A percentile compares a stretch with the other conserved stretches of the same genome.
phyloP scores from a whole-genome alignment of 768 basidiomycete species.

The Psilocybe tampanensis region DNA sequence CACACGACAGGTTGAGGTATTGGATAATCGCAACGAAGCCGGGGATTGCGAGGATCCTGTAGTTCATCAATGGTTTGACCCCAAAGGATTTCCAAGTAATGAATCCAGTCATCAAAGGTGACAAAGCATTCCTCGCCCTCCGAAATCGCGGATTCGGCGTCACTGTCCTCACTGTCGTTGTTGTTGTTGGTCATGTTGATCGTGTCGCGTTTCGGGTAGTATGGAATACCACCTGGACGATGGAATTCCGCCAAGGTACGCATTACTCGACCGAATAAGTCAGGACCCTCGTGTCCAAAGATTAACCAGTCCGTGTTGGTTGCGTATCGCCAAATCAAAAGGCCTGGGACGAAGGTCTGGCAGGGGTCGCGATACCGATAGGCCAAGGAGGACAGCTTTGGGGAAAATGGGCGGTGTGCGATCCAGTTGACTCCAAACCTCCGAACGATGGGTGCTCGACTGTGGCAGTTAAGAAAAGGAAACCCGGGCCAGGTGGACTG shows the following conservation, averaged over 20 bases:
- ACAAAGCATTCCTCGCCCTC: not conserved
- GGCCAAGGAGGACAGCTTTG: not conserved
- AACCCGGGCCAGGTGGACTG: conserved; percentile 7
- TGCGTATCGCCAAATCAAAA: not conserved
- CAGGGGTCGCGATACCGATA: not conserved
- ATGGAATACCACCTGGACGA: not conserved
- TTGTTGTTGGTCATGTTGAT: not conserved
- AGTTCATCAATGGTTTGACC: not conserved
- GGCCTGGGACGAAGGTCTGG: not conserved
- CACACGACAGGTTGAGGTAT: not conserved
- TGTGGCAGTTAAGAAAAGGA: not conserved
- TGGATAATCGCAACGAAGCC: not conserved
- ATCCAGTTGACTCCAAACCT: conserved; percentile 2
- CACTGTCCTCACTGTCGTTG: not conserved
- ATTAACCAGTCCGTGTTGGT: not conserved
- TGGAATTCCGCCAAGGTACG: not conserved
- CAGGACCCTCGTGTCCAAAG: not conserved
- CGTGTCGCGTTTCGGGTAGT: not conserved
- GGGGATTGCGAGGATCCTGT: not conserved
- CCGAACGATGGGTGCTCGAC: not conserved
- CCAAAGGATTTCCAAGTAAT: not conserved
- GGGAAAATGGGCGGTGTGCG: not conserved
- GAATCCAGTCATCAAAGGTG: not conserved
- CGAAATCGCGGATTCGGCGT: not conserved
- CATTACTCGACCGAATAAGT: not conserved